Evolutionary conservation across 2,329 filamentous ascomycete species (phyloP), one percentile per base, ranked within the genome.

Genomic region (Colletotrichum agaves): DNA sequence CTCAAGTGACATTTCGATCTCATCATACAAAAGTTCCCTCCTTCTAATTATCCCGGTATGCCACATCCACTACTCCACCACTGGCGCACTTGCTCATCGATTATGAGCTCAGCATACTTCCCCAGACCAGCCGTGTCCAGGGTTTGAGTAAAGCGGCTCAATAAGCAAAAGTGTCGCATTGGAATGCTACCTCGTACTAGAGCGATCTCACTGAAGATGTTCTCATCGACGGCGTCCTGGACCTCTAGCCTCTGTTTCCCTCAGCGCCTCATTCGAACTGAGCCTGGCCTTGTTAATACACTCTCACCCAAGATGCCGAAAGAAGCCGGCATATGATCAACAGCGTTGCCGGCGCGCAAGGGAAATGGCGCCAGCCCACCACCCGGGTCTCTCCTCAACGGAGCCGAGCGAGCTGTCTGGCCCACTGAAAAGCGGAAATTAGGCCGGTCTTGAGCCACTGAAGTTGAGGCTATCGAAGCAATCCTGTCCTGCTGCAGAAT

Each of bases 351-450:
- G n/a, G 11, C 44, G 44, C 33, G 23, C 5, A 6, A 27, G 33
- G 63, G 49, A 31, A 44, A 52, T 46, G 27, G 44, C 52, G 27
- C 52, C 31, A 63, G 37, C 44, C 63, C 50, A 57, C 50, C 61
- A 11, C 56, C 49, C 17, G 59, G 47, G 27, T 47, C 19, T 12
- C 56, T 64, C 47, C 3, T 47, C 61, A 55, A 49, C 61, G 53
- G 37, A 67, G 46, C 58, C 31, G 60, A 52, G 17, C 31, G 60
- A 52, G 17, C 35, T 37, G 46, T 21, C 21, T 39, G 61, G 17
- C 61, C 65, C 65, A 64, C 65, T 60, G 61, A 37, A 43, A 39
- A 43, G 65, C 65, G 61, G 65, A 64, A 17, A 68, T 65, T 41
- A 65, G 53, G 6, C 27, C 31, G 53, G 35, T 58, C 52, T 27